These are phyloP conservation scores for Corymbia calophylla DNA, from an alignment of 441 rosid genomes.

Conservation along the genomic window DNA sequence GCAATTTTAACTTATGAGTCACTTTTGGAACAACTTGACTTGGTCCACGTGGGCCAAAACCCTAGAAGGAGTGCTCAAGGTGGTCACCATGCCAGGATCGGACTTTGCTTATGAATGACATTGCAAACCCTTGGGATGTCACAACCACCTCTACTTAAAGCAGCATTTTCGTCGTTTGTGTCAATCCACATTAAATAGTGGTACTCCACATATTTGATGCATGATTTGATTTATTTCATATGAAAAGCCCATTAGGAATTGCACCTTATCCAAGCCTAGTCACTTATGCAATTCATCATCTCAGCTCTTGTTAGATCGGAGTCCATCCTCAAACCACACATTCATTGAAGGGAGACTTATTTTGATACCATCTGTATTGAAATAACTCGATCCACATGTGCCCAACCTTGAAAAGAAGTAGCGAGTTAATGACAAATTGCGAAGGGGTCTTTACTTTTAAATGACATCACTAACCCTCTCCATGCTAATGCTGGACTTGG, in stretches of 20 bases:
- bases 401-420: not conserved
- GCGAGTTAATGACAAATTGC: not conserved
- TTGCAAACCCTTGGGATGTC: not conserved
- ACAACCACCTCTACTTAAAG: not conserved
- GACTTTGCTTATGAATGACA: not conserved
- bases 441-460: not conserved
- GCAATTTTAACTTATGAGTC: not conserved
- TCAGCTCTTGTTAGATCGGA: not conserved
- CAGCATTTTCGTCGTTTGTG: not conserved
- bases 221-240: not conserved
- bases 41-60: not conserved
- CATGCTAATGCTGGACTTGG: not conserved
- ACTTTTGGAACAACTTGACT: not conserved
- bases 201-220: not conserved
- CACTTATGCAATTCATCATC: not conserved
- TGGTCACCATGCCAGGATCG: not conserved
- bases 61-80: not conserved
- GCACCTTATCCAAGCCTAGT: not conserved
- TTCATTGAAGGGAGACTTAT: not conserved
- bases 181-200: not conserved
- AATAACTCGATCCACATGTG: not conserved
- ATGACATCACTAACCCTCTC: not conserved
- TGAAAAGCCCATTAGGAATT: not conserved
- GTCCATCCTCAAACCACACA: not conserved
- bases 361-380: not conserved